Conservation (phyloP, 2,329 filamentous ascomycete genomes). For the Dactylellina leptospora region DNA sequence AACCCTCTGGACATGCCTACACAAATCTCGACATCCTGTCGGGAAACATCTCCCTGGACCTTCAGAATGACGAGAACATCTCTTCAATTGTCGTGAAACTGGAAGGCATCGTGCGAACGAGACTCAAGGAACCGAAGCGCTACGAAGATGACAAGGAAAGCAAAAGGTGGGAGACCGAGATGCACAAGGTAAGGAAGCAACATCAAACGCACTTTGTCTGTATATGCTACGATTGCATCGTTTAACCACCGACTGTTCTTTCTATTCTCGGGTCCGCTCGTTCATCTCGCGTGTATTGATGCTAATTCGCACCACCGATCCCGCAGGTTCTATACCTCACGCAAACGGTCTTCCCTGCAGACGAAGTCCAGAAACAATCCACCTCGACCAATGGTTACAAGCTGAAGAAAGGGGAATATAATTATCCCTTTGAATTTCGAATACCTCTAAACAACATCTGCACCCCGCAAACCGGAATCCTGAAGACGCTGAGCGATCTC, state of each 20-base stretch:
- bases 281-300: too few species aligned
- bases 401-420: slow-evolving; percentile 74
- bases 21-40: slow-evolving; percentile 50
- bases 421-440: slow-evolving; percentile 82
- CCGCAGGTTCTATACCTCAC: slow-evolving; percentile 77
- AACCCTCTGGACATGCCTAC: slow-evolving; percentile 50
- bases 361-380: slow-evolving; percentile 59
- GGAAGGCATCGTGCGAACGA: slow-evolving; percentile 78
- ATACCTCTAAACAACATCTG: slow-evolving; percentile 64
- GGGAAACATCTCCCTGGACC: slow-evolving; percentile 62
- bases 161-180: slow-evolving; percentile 63
- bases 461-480: slow-evolving; percentile 49
- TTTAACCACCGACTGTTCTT: not conserved
- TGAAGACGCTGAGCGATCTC: slow-evolving; percentile 60
- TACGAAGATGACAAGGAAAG: slow-evolving; percentile 59
- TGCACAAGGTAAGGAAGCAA: slow-evolving; percentile 64
- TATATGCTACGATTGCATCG: too few species aligned
- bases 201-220: not conserved
- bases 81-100: slow-evolving; percentile 77
- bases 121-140: slow-evolving; percentile 62
- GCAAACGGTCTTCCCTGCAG: slow-evolving; percentile 75
- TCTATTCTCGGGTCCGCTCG: not conserved
- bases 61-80: slow-evolving; percentile 63
- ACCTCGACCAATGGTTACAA: slow-evolving; percentile 64
- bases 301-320: slow-evolving; percentile 47